Evolutionary conservation across 768 basidiomycete species (phyloP).

Genomic region (Russula foetens): DNA sequence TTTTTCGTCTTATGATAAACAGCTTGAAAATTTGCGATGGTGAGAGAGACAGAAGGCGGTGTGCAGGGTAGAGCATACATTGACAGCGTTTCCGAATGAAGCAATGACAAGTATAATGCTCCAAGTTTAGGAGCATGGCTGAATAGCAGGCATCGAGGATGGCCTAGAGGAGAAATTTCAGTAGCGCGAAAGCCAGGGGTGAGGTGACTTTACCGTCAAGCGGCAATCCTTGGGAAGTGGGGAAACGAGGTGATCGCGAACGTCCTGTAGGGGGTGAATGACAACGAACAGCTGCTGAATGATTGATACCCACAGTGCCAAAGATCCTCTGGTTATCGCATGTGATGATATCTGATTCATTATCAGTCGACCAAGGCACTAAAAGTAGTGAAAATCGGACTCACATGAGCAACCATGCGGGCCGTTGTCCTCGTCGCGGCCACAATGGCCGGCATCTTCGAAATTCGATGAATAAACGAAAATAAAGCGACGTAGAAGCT

Average conservation of each 20-base stretch:
- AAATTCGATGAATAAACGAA: not conserved
- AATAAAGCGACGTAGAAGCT: not conserved
- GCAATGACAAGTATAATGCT: slow-evolving; percentile 18
- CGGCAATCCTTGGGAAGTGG: slow-evolving; percentile 14
- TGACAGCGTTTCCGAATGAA: not conserved
- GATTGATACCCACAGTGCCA: slow-evolving; percentile 10
- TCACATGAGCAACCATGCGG: not conserved
- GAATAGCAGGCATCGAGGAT: slow-evolving; percentile 21
- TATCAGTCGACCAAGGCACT: not conserved
- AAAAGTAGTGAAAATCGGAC: not conserved
- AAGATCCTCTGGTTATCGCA: slow-evolving; percentile 13
- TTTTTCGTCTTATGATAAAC: not conserved
- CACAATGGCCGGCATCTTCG: slow-evolving; percentile 3
- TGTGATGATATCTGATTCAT: slow-evolving; percentile 1
- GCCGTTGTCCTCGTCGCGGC: not conserved
- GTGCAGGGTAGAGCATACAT: not conserved
- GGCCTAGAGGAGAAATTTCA: slow-evolving; percentile 3
- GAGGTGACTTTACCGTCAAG: slow-evolving; percentile 11
- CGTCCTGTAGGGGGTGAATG: slow-evolving; percentile 1
- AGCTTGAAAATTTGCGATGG: not conserved
- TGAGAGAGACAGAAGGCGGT: not conserved
- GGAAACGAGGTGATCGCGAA: slow-evolving; percentile 16
- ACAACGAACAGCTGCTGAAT: not conserved
- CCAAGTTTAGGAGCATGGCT: slow-evolving; percentile 18
- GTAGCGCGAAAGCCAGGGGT: not conserved